Evolutionary conservation across 2,329 filamentous ascomycete genomes (phyloP), one percentile per base, ranked within the genome.

Genomic region (Scortechinia acanthostroma): DNA sequence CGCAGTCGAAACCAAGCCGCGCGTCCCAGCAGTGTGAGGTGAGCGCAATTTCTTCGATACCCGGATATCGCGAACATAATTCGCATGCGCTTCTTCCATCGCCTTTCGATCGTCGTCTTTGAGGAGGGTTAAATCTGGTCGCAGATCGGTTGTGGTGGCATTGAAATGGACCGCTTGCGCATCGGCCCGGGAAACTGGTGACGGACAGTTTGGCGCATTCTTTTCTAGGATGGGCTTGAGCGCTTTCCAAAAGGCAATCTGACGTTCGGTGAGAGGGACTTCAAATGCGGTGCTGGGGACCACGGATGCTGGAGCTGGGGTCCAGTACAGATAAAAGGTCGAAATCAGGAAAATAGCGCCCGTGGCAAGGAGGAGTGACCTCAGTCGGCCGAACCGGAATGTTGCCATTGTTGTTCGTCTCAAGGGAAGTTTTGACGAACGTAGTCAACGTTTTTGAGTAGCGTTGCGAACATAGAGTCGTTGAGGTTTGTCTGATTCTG

Each of bases 1-100:
- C 35, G 35, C 35, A 6, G 35, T 40, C 17, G 35, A 40, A 6
- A 40, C 35, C 6, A 40, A 10, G 35, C 35, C 35, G 6, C 17
- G 10, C 10, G 10, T 10, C 6, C 35, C 35, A 13, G 35, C 13
- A 10, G 6, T 40, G 17, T 40, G 35, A 6, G 17, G 13, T 17
- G 35, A 17, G 6, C 17, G 10, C 35, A 40, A 40, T 15, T 13
- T 19, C 35, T 40, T 40, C 10, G 35, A 10, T 15, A 6, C 6
- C 6, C 17, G 10, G 17, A 40, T 19, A 40, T 40, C 35, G 6
- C 6, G 35, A 17, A 40, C 43, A 47, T 64, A 68, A 15, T 52
- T 58, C 22, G 60, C 55, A 53, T 68, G 64, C 35, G 10, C 17
- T 17, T 10, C 10, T 19, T 40, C 10, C 35, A 40, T 40, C 6